Evolutionary conservation across 257 asterid genomes (phyloP).

Genomic region (Solanum paucissectum): DNA sequence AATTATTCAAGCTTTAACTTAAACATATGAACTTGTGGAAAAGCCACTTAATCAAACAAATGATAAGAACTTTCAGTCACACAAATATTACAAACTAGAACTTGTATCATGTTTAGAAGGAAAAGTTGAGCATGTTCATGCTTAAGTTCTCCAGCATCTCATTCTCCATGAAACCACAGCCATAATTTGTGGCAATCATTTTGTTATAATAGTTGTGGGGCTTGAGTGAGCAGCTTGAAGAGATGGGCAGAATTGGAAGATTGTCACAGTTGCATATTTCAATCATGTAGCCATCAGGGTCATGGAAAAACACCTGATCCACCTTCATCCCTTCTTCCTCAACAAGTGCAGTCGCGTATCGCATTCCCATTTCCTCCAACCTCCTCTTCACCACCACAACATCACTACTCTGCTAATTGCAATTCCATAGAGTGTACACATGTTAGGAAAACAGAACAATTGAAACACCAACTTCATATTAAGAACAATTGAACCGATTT

Average conservation of each 20-base stretch:
- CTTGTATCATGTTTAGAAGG: conserved; percentile 4
- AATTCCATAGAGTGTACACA: background rate
- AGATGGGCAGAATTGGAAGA: conserved; percentile 18
- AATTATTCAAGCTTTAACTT: background rate
- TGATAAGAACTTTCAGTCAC: background rate
- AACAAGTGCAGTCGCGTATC: conserved; percentile 12
- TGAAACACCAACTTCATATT: background rate
- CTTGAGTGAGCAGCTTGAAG: conserved; percentile 10
- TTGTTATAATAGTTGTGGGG: conserved; percentile 1
- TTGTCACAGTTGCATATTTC: conserved; percentile 30
- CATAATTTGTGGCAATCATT: background rate
- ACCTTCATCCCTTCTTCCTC: conserved; percentile 27
- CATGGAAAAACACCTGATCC: conserved; percentile 35
- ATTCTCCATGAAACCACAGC: conserved; percentile 9
- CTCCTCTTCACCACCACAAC: conserved; percentile 21
- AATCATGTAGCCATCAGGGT: conserved; percentile 38
- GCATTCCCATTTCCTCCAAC: conserved; percentile 23
- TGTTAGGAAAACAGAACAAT: background rate
- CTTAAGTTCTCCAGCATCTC: conserved; percentile 28
- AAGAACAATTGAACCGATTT: background rate
- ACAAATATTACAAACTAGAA: background rate
- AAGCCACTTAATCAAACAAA: background rate
- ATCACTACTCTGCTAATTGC: conserved; percentile 12
- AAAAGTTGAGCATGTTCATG: conserved; percentile 27
- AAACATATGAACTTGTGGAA: background rate